Evolutionary conservation across 2,329 filamentous ascomycete species (phyloP).

Genomic region (Nigrograna mackinnonii): DNA sequence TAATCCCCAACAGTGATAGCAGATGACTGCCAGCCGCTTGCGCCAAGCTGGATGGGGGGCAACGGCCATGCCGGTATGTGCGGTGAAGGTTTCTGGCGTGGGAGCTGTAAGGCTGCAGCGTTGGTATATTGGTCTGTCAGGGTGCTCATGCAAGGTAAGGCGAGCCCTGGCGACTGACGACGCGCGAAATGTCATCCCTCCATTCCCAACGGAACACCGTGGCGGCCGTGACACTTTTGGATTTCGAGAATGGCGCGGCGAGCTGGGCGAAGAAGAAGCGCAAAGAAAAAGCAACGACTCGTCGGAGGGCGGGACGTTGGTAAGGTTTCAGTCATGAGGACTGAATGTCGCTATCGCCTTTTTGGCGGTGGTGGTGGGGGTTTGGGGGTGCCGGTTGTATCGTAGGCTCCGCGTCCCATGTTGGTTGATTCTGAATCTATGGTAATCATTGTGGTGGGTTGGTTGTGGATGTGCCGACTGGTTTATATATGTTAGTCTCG

Average conservation of each 20-base stretch:
- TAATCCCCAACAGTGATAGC: slow-evolving; percentile 24
- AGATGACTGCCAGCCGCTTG: slow-evolving; percentile 14
- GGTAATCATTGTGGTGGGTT: slow-evolving; percentile 40
- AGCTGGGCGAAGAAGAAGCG: slow-evolving; percentile 10
- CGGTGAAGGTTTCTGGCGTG: slow-evolving; percentile 13
- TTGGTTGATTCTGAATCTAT: slow-evolving; percentile 46
- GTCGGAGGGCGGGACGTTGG: slow-evolving; percentile 3
- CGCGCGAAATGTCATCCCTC: slow-evolving; percentile 33
- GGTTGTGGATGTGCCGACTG: slow-evolving; percentile 22
- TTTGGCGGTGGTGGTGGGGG: slow-evolving; percentile 47
- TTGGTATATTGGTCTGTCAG: slow-evolving; percentile 33
- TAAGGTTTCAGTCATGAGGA: slow-evolving; percentile 2
- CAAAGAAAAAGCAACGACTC: slow-evolving; percentile 9
- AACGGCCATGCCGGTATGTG: not conserved
- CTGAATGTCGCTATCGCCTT: slow-evolving; percentile 33
- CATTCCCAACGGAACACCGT: slow-evolving; percentile 30
- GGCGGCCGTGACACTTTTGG: slow-evolving; percentile 5
- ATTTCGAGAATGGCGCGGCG: slow-evolving; percentile 3
- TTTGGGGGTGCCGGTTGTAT: slow-evolving; percentile 54
- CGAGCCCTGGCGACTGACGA: slow-evolving; percentile 35
- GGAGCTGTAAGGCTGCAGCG: slow-evolving; percentile 27
- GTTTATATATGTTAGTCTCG: slow-evolving; percentile 37
- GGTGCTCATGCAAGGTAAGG: slow-evolving; percentile 29
- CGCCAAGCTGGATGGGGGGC: not conserved
- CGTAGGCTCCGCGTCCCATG: slow-evolving; percentile 55